These are phyloP conservation scores for Incumbomyces lentus DNA, from an alignment of 2,329 filamentous ascomycete species.

Conservation along the genomic window DNA sequence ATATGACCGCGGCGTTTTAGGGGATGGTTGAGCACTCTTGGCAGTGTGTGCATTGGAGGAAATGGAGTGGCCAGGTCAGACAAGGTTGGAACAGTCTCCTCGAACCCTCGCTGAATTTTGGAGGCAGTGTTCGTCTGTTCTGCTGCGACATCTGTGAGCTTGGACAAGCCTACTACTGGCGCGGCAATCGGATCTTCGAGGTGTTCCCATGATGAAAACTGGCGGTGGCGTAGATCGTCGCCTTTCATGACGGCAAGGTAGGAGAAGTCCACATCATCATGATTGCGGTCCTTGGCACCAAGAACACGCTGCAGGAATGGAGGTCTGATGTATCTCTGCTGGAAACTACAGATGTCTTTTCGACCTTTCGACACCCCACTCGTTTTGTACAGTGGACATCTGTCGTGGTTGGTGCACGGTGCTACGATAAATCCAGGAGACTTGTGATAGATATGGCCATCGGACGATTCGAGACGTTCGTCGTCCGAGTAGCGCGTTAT, in stretches of 20 bases:
- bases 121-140: slow-evolving; percentile 9
- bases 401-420: slow-evolving; percentile 73
- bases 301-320: slow-evolving; percentile 69
- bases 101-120: slow-evolving; percentile 11
- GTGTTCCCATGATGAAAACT: slow-evolving; percentile 13
- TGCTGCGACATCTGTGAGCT: background rate
- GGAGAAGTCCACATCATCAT: slow-evolving; percentile 84
- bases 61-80: slow-evolving; percentile 6
- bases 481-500: slow-evolving; percentile 24
- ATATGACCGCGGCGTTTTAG: slow-evolving; percentile 84
- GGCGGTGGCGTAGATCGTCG: slow-evolving; percentile 42
- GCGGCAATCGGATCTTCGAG: slow-evolving; percentile 13
- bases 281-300: slow-evolving; percentile 57
- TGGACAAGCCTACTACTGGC: slow-evolving; percentile 5
- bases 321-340: slow-evolving; percentile 78
- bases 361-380: slow-evolving; percentile 62
- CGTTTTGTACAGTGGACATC: slow-evolving; percentile 77
- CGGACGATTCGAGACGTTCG: slow-evolving; percentile 12
- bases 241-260: slow-evolving; percentile 81
- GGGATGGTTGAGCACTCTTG: slow-evolving; percentile 66
- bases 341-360: slow-evolving; percentile 85
- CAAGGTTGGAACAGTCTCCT: slow-evolving; percentile 12
- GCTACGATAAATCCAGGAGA: slow-evolving; percentile 53
- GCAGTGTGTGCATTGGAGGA: slow-evolving; percentile 41
- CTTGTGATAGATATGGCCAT: slow-evolving; percentile 32